Percentiles rank a stretch among this genome's conserved stretches.
Conservation (phyloP, 768 basidiomycete species). For the Krasilnikovozyma curviuscula region DNA sequence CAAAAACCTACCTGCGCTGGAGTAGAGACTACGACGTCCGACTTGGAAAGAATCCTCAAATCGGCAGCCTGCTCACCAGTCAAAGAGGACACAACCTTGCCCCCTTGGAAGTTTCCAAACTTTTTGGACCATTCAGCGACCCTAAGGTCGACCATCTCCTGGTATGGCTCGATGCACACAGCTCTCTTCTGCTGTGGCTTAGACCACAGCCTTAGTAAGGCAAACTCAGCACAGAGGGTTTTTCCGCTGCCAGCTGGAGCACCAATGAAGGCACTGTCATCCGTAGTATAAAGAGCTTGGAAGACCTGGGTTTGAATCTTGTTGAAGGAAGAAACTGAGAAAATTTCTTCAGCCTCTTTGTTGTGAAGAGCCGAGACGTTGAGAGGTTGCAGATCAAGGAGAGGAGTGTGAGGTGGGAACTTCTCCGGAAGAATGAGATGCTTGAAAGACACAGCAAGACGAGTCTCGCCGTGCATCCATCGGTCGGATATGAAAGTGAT, state of each 20-base stretch:
- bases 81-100: slow-evolving; percentile 80
- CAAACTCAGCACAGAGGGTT: slow-evolving; percentile 93
- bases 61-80: slow-evolving; percentile 91
- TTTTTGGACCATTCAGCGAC: slow-evolving; percentile 76
- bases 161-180: slow-evolving; percentile 89
- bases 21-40: slow-evolving; percentile 80
- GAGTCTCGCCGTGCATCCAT: slow-evolving; percentile 88
- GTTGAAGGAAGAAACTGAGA: slow-evolving; percentile 77
- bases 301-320: slow-evolving; percentile 99
- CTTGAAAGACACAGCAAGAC: slow-evolving; percentile 89
- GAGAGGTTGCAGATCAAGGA: slow-evolving; percentile 78
- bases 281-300: slow-evolving; percentile 87
- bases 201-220: slow-evolving; percentile 83
- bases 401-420: slow-evolving; percentile 77
- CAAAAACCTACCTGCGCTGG: slow-evolving; percentile 53
- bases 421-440: slow-evolving; percentile 93
- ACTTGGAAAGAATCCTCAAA: slow-evolving; percentile 68
- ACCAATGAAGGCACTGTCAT: slow-evolving; percentile 91
- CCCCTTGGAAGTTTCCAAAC: slow-evolving; percentile 62
- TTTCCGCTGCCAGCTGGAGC: slow-evolving; percentile 95
- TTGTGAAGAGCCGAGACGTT: slow-evolving; percentile 84
- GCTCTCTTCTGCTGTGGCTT: slow-evolving; percentile 61
- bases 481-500: slow-evolving; percentile 86
- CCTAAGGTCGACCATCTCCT: slow-evolving; percentile 87
- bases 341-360: slow-evolving; percentile 74